Evolutionary conservation across 2,329 filamentous ascomycete species (phyloP), one percentile per base, ranked within the genome.

Genomic region (Hypocreales sp.): DNA sequence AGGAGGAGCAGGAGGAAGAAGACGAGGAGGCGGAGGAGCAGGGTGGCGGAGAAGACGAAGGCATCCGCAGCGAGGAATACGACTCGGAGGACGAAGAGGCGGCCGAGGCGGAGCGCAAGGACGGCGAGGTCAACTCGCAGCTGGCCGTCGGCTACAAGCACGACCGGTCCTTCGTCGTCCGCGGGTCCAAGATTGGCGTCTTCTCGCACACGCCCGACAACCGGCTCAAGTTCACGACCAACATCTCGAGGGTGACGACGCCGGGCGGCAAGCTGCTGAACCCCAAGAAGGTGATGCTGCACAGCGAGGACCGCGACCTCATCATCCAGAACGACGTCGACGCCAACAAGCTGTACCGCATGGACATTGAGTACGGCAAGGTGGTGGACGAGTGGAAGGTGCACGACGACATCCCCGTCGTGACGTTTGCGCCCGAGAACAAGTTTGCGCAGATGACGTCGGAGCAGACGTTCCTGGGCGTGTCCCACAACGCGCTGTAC

Each of bases 311-410:
- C 55, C 68, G 74, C 24, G 83, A 92, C 45, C 76, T 94, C 68
- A 80, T 94, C 34, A 55, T 94, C 31, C 86, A 94, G 50, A 86
- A 92, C 41, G 63, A 66, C 26, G 50, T 75, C 27, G 79, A 95
- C 38, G 82, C 87, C 2, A 87, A 93, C 58, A 84, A 82, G 27
- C 67, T 98, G 2, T 98, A 86, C 51, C 81, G 82, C 24, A 95
- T 98, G 90, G 90, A 98, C 55, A 65, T 98, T 24, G 87, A 98
- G 51, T 92, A 92, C 41, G 90, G 90, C 39, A 95, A 94, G 58
- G 81, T 98, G 20, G 84, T 95, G 2, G 90, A 98, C 45, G 90
- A 98, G 53, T 98, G 90, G 90, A 93, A 93, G 42, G 70, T 98
- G 10, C 87, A 98, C 46, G 87, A 98, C 35, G 82, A 95, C 47